A percentile compares a stretch with the other conserved stretches of the same genome.
Conservation (phyloP, 108 stramenopile species). For the Nitzschia sp. region DNA sequence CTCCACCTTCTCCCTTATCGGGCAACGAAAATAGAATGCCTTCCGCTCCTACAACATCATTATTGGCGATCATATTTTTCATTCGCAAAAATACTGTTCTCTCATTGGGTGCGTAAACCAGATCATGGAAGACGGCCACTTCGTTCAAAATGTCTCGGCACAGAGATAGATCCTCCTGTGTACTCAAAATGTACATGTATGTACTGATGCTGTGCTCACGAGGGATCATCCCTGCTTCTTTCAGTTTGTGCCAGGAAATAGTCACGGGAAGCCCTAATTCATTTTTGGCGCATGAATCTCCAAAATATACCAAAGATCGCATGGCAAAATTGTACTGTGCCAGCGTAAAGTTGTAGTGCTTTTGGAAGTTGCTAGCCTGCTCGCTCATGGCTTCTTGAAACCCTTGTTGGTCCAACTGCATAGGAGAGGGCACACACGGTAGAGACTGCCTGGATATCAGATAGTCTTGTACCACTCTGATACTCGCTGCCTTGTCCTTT, state of each 20-base stretch:
- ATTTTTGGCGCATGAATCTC: constrained; percentile 48
- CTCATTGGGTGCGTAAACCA: constrained; percentile 68
- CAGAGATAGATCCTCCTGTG: background rate
- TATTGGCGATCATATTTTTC: constrained; percentile 56
- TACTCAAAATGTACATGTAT: constrained; percentile 55
- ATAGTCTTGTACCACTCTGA: background rate
- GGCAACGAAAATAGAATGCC: constrained; percentile 38
- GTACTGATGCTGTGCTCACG: constrained; percentile 43
- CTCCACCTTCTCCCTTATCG: background rate
- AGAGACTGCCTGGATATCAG: constrained; percentile 3
- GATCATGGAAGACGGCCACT: constrained; percentile 77
- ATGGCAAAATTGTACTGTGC: constrained; percentile 29
- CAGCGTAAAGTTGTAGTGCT: constrained; percentile 33
- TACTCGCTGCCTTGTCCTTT: constrained; percentile 9
- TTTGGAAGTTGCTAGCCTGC: constrained; percentile 15
- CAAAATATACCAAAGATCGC: constrained; percentile 43
- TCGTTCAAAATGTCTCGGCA: constrained; percentile 43
- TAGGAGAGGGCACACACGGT: background rate
- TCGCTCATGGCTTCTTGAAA: constrained; percentile 1
- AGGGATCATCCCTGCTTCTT: constrained; percentile 43
- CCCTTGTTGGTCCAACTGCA: background rate
- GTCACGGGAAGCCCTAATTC: constrained; percentile 17
- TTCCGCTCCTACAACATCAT: constrained; percentile 71
- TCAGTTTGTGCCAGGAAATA: constrained; percentile 60
- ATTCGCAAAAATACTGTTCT: constrained; percentile 72